These are phyloP conservation scores for Daedalea quercina DNA, from an alignment of 768 basidiomycete species.

Conservation along the genomic window DNA sequence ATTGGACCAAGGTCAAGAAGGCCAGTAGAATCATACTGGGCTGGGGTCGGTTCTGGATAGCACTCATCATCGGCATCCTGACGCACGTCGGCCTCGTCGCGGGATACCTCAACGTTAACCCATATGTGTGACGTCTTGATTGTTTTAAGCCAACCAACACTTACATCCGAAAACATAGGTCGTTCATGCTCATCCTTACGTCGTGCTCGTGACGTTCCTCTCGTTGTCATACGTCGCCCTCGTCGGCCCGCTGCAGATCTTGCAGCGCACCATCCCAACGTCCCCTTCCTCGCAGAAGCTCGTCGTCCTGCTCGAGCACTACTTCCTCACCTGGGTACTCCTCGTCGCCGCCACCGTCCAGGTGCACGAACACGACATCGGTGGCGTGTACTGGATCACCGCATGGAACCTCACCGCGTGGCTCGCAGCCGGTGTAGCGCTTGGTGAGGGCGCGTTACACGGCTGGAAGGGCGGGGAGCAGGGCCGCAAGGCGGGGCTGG, in stretches of 20 bases:
- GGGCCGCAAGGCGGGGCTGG: conserved; percentile 8
- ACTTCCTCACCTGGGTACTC: conserved; percentile 51
- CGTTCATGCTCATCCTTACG: conserved; percentile 49
- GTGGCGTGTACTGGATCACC: conserved; percentile 51
- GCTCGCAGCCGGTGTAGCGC: conserved; percentile 32
- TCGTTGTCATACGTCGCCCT: conserved; percentile 46
- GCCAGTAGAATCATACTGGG: conserved; percentile 32
- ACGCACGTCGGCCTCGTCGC: conserved; percentile 42
- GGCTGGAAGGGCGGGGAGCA: conserved; percentile 12
- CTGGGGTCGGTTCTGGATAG: conserved; percentile 59
- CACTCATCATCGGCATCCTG: conserved; percentile 38
- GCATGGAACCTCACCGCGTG: conserved; percentile 45
- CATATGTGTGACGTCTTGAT: conserved; percentile 46
- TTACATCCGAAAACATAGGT: conserved; percentile 33
- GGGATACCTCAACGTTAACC: conserved; percentile 50
- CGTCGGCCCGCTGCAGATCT: conserved; percentile 32
- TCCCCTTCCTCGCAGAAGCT: conserved; percentile 41
- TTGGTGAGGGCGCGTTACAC: conserved; percentile 28
- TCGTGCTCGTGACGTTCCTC: conserved; percentile 43
- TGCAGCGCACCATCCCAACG: conserved; percentile 22
- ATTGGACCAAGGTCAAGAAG: conserved; percentile 21
- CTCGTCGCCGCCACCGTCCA: conserved; percentile 45
- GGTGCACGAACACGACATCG: conserved; percentile 35
- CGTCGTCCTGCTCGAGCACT: conserved; percentile 45
- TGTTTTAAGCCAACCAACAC: background rate